Base-by-base conservation (phyloP, 1,284 basidiomycete genomes). In the Salmacisia buchloeana region DNA sequence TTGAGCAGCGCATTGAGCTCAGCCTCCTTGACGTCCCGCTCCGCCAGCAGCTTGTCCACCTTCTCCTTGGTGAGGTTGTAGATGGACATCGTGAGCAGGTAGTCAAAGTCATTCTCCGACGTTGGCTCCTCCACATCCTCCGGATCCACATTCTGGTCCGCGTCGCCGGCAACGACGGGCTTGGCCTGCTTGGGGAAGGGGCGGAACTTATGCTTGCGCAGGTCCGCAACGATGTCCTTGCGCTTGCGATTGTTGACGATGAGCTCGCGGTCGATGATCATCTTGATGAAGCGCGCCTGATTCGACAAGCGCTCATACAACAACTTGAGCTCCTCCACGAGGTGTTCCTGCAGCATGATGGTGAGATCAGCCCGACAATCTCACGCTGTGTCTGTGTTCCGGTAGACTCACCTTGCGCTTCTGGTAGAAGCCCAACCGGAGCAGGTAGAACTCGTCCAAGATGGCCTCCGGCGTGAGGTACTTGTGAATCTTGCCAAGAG, bases 231-330 rank as follows among this genome's bases (percentile, higher is more conserved):
- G 70, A 99, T 89, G 62, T 89, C 91, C 1, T 83, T 85, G 80
- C 92, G 93, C 83, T 92, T 94, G 75, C 94, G 89, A 77, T 91
- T 93, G n/a, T 88, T 87, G 29, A 98, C 88, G n/a, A 86, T 81
- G n/a, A 98, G 85, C 78, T 93, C 84, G 78, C 87, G 90, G 69
- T 88, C 86, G 68, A 98, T 86, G 76, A 98, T 97, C 93, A 97
- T 94, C 79, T 92, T 85, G 54, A 99, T 88, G 82, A 99, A 99
- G 31, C 94, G 89, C 18, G 93, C 94, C 81, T 98, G 96, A 80
- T 98, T 98, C 63, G 88, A 89, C 10, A 97, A 83, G 68, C 86
- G 88, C 76, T 97, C 93, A 70, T 92, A 89, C 63, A 87, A 86
- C 57, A 82, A 83, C 77, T 92, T 90, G 35, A 99, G 84, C 76